Base-by-base conservation (phyloP, 164 flowering plant genomes). In the Litsea cubeba region DNA sequence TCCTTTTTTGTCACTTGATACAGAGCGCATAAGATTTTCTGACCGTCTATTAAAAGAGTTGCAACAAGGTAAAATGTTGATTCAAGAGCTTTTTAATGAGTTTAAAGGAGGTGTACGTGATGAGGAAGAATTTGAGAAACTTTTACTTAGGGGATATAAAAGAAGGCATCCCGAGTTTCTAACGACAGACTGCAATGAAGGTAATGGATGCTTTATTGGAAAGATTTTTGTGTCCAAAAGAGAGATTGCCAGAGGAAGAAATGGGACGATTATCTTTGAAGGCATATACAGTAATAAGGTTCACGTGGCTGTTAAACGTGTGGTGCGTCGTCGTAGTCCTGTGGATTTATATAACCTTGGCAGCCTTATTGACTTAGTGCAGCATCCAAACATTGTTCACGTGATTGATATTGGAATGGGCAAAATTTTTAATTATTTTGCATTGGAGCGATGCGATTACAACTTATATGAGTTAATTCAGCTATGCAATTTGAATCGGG, bases 231-330 rank as follows among this genome's bases (percentile, higher is more conserved):
- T 95, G 7, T 84, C 90, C 25, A 86, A 80, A 67, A 82, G 25
- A 67, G 95, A 88, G 80, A 95, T 95, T 78, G 98, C 96, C 11
- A 93, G 86, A 78, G 99, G 99, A 72, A 91, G 98, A 82, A 92
- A 93, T 80, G 99, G 99, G 12, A 95, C 98, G 1, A 70, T 90
- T 79, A 91, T 95, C 35, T 83, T 91, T 51, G 95, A 95, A 79
- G 99, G 99, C 72, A 73, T 75, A 11, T 86, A 88, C 78, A 90
- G 28, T 26, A 26, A 90, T 77, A 91, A 92, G 40, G 81, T 82
- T 30, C 35, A 23, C 3, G 99, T 92, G 62, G 98, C 99, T 79
- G 93, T 95, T 54, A 95, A 95, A 80, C 97, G 99, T 73, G 92
- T 95, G 80, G 90, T 93, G 62, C 82, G 70, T 70, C 72, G 91